These are phyloP conservation scores for Nannochloropsis gaditana DNA, from an alignment of 108 stramenopile genomes.

Conservation along the genomic window DNA sequence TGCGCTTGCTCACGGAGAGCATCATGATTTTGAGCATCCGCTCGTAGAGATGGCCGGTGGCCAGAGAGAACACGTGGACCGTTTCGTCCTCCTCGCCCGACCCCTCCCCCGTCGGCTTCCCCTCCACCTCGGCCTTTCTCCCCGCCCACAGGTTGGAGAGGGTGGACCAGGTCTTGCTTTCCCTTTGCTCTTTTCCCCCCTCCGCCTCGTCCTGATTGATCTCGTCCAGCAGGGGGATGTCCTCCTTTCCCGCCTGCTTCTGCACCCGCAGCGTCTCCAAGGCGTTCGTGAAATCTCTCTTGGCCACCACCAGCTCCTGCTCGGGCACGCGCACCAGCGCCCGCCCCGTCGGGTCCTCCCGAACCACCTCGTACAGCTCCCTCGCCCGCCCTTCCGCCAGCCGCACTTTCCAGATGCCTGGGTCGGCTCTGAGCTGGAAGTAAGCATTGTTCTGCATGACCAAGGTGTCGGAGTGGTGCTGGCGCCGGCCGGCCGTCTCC, in stretches of 20 bases:
- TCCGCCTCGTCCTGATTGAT: conserved; percentile 23
- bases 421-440: conserved; percentile 89
- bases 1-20: conserved; percentile 89
- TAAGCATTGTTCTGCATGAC: conserved; percentile 98
- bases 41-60: conserved; percentile 96
- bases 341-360: conserved; percentile 59
- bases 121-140: background rate
- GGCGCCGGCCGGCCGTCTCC: conserved; percentile 28
- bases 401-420: conserved; percentile 75
- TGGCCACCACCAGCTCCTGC: conserved; percentile 46
- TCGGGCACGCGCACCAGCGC: conserved; percentile 60
- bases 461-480: conserved; percentile 70
- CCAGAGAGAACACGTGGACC: conserved; percentile 93
- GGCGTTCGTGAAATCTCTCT: conserved; percentile 18
- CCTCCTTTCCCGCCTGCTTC: conserved; percentile 48
- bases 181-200: background rate
- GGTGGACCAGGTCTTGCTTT: conserved; percentile 45
- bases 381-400: conserved; percentile 69
- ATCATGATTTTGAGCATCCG: conserved; percentile 95
- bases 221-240: conserved; percentile 36
- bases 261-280: conserved; percentile 46
- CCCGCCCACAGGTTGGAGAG: conserved; percentile 26
- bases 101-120: background rate
- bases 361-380: conserved; percentile 80
- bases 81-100: conserved; percentile 58